A percentile compares a stretch with the other conserved stretches of the same genome.
Evolutionary conservation across 1,284 basidiomycete species (phyloP).

Genomic region (Mixia osmundae): DNA sequence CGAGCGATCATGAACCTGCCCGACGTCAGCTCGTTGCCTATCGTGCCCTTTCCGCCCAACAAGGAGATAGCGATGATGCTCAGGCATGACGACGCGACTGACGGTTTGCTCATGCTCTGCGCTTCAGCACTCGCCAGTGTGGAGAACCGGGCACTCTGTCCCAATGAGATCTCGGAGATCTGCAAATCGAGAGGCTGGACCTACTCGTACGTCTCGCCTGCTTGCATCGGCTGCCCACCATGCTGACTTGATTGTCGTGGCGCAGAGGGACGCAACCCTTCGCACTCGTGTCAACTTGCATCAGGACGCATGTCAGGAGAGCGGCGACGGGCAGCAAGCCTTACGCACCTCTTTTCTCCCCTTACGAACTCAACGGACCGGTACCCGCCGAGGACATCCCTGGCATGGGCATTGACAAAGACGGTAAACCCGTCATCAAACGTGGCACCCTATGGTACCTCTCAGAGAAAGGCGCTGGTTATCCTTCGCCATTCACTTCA

Average conservation of each 20-base stretch:
- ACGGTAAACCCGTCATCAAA: conserved; percentile 17
- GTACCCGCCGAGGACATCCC: conserved; percentile 13
- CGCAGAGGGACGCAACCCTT: conserved; percentile 18
- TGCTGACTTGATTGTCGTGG: not conserved
- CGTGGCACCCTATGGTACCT: conserved; percentile 19
- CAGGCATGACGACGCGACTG: conserved; percentile 3
- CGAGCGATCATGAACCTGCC: too few species aligned
- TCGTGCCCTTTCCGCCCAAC: too few species aligned
- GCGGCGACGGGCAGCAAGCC: conserved; percentile 7
- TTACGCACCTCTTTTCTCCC: conserved; percentile 13
- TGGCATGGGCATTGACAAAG: conserved; percentile 16
- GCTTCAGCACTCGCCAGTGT: conserved; percentile 4
- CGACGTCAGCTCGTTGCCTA: too few species aligned
- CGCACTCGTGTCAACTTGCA: conserved; percentile 17
- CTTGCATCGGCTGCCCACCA: not conserved
- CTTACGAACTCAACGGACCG: conserved; percentile 16
- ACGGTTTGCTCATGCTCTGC: conserved; percentile 5
- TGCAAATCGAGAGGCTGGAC: conserved; percentile 15
- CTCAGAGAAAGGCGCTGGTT: conserved; percentile 12
- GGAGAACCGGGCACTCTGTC: conserved; percentile 17
- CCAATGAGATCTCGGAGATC: conserved; percentile 18
- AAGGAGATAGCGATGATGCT: too few species aligned
- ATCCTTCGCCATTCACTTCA: not conserved
- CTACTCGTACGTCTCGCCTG: conserved; percentile 11
- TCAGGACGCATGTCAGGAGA: conserved; percentile 16